A percentile compares a stretch with the other conserved stretches of the same genome.
phyloP scores from a whole-genome alignment of 306 rosid species.

The Vicia faba region DNA sequence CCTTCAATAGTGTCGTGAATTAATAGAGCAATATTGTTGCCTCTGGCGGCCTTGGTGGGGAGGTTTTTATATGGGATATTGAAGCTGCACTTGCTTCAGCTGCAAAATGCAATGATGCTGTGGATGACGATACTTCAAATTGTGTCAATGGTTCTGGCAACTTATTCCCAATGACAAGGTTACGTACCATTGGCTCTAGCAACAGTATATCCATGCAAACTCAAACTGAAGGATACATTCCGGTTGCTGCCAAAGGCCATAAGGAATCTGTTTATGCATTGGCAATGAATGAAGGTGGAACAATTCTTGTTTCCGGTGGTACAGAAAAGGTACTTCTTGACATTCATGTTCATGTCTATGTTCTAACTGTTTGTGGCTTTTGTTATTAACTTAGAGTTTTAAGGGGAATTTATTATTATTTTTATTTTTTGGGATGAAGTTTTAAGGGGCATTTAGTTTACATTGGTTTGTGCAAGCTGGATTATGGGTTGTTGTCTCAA shows the following conservation, averaged over 20 bases:
- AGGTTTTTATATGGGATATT: constrained; percentile 93
- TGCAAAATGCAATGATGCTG: constrained; percentile 61
- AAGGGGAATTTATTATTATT: neutral
- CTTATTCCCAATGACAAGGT: constrained; percentile 58
- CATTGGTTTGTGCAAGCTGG: neutral
- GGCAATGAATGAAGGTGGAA: constrained; percentile 88
- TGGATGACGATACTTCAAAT: constrained; percentile 70
- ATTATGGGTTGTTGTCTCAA: constrained; percentile 18
- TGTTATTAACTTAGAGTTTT: constrained; percentile 18
- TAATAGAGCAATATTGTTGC: constrained; percentile 98
- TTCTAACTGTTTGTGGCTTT: constrained; percentile 28
- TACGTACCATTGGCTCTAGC: constrained; percentile 74
- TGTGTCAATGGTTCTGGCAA: constrained; percentile 64
- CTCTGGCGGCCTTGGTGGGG: constrained; percentile 99
- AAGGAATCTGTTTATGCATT: constrained; percentile 98
- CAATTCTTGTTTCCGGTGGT: constrained; percentile 94
- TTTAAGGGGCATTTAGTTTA: constrained; percentile 3
- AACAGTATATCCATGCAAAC: constrained; percentile 66
- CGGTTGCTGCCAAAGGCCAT: constrained; percentile 86
- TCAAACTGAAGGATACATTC: constrained; percentile 77
- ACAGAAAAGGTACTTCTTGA: constrained; percentile 79
- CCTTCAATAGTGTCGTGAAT: constrained; percentile 81
- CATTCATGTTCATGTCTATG: constrained; percentile 35
- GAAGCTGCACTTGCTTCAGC: constrained; percentile 71
- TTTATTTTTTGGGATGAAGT: too few species aligned